These are phyloP conservation scores for Mucor piriformis DNA, from an alignment of 371 early-diverging fungal species.

Conservation along the genomic window DNA sequence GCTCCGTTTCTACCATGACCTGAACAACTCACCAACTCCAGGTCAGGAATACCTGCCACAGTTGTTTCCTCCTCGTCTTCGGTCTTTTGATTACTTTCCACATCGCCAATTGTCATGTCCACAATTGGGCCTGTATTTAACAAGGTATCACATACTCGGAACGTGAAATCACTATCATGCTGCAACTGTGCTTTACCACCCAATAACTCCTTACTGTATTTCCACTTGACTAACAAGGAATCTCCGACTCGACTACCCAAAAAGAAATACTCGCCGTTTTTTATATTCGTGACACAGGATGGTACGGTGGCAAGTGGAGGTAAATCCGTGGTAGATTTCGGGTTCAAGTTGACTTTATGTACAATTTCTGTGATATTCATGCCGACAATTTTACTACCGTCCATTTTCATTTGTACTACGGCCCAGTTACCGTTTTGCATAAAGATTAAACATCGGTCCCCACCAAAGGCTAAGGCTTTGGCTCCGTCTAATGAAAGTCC, in stretches of 20 bases:
- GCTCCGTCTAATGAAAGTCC: constrained; percentile 61
- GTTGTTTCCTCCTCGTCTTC: constrained; percentile 11
- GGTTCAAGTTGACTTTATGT: constrained; percentile 4
- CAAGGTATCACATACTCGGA: constrained; percentile 78
- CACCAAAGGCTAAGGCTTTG: constrained; percentile 52
- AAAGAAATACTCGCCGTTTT: constrained; percentile 71
- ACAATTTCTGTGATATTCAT: constrained; percentile 42
- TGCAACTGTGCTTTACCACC: constrained; percentile 11
- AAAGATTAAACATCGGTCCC: constrained; percentile 58
- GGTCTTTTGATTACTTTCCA: constrained; percentile 34
- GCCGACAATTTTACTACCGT: constrained; percentile 61
- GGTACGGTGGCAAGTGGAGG: constrained; percentile 40
- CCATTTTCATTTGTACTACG: constrained; percentile 68
- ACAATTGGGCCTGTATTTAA: constrained; percentile 81
- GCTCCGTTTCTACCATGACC: constrained; percentile 80
- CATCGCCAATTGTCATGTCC: constrained; percentile 76
- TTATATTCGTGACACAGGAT: constrained; percentile 64
- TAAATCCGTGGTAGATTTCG: background rate
- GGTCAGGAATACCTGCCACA: constrained; percentile 39
- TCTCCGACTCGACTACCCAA: constrained; percentile 82
- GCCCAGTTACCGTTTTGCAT: constrained; percentile 73
- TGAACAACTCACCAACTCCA: constrained; percentile 83
- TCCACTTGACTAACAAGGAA: constrained; percentile 77
- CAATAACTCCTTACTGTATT: constrained; percentile 15
- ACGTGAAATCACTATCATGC: constrained; percentile 39